phyloP scores from a whole-genome alignment of 202 grass and related monocot genomes.

The Brachypodium distachyon region DNA sequence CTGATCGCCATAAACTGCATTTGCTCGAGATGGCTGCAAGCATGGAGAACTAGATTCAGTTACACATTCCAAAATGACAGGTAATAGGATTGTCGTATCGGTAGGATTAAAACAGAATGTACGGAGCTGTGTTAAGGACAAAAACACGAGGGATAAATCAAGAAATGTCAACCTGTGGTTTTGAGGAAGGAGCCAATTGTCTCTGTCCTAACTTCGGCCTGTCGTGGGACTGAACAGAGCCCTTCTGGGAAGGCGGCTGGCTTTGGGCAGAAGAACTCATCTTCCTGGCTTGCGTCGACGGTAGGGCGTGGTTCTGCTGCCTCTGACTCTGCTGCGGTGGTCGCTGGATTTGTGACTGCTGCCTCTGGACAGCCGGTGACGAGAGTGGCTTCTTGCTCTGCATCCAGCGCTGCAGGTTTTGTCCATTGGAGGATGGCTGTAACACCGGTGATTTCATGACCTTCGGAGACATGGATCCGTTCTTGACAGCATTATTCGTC shows the following conservation, averaged over 20 bases:
- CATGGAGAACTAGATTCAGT: background rate
- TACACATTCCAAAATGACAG: background rate
- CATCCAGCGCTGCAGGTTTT: background rate
- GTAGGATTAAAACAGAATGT: too few species aligned
- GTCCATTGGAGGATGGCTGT: background rate
- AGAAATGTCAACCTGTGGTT: slow-evolving; percentile 46
- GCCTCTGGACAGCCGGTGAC: background rate
- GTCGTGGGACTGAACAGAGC: background rate
- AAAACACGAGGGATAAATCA: background rate
- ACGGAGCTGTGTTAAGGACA: background rate
- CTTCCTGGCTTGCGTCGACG: slow-evolving; percentile 7
- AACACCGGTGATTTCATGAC: background rate
- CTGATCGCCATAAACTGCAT: slow-evolving; percentile 1
- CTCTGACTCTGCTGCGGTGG: slow-evolving; percentile 1
- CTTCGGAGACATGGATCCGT: background rate
- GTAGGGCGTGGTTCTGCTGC: background rate
- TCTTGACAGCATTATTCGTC: background rate
- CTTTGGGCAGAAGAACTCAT: slow-evolving; percentile 13
- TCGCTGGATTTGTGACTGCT: background rate
- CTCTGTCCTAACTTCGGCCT: slow-evolving; percentile 27
- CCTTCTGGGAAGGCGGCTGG: slow-evolving; percentile 22
- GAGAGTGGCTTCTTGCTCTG: slow-evolving; percentile 6
- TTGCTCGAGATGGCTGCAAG: slow-evolving; percentile 24
- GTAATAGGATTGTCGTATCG: background rate
- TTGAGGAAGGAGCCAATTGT: slow-evolving; percentile 23